Evolutionary conservation across 495 filamentous ascomycete species (phyloP).

Genomic region (Penicillium manginii): DNA sequence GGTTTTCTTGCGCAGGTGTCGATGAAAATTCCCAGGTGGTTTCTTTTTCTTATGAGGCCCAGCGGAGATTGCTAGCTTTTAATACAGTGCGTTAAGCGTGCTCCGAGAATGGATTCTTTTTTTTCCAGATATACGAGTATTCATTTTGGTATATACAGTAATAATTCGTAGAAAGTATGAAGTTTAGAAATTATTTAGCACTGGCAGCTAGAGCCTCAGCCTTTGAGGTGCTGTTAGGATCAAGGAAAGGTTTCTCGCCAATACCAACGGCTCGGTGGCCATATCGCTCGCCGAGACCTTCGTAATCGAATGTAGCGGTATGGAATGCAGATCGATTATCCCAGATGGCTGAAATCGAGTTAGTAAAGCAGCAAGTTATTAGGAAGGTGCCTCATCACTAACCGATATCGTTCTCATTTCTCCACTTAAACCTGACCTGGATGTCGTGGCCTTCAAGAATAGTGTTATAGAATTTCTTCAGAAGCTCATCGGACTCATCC

Average conservation of each 20-base stretch:
- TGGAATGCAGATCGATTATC: slow-evolving; percentile 74
- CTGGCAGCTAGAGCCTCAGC: slow-evolving; percentile 34
- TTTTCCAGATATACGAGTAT: too few species aligned
- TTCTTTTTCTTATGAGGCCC: not conserved
- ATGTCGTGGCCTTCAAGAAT: slow-evolving; percentile 75
- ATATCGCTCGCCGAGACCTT: slow-evolving; percentile 62
- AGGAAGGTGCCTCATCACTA: slow-evolving; percentile 2
- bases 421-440: slow-evolving; percentile 70
- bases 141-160: not conserved
- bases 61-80: slow-evolving; percentile 3
- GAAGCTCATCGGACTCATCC: slow-evolving; percentile 38
- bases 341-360: slow-evolving; percentile 62
- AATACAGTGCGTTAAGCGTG: slow-evolving; percentile 11
- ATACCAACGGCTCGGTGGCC: slow-evolving; percentile 64
- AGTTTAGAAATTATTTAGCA: not conserved
- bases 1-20: not conserved
- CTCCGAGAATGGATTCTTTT: not conserved
- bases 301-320: slow-evolving; percentile 70
- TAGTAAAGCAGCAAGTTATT: not conserved
- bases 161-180: not conserved
- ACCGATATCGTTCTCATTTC: slow-evolving; percentile 58
- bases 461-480: slow-evolving; percentile 49
- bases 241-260: slow-evolving; percentile 69
- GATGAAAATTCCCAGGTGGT: not conserved
- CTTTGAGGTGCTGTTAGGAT: slow-evolving; percentile 42